phyloP scores from a whole-genome alignment of 371 early-diverging fungal species.

The Mortierella sp. region DNA sequence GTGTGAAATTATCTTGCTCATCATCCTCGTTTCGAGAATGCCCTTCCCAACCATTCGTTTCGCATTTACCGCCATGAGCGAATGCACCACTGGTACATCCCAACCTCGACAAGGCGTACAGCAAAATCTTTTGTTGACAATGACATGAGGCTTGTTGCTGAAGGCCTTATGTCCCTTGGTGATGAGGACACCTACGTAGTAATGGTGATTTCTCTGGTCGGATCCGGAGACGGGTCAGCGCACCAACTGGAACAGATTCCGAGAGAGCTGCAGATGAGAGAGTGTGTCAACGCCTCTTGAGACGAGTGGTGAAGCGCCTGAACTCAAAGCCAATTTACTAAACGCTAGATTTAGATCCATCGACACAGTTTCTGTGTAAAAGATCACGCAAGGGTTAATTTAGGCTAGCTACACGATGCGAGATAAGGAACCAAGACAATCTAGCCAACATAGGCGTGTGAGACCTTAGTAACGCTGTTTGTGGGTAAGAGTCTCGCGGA shows the following conservation, averaged over 20 bases:
- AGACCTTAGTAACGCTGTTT: neutral
- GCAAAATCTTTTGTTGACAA: no score
- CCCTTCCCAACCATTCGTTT: no score
- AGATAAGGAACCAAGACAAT: neutral
- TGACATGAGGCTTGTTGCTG: no score
- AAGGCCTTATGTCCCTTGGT: no score
- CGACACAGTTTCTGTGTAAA: neutral
- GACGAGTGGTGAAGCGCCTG: neutral
- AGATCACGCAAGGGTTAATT: neutral
- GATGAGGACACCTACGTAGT: no score
- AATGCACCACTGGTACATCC: no score
- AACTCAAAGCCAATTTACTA: neutral
- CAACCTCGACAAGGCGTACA: no score
- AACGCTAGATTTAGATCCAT: slow-evolving; percentile 1
- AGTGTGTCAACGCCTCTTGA: neutral
- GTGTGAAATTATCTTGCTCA: no score
- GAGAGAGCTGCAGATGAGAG: neutral
- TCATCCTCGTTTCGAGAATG: no score
- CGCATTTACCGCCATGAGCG: no score
- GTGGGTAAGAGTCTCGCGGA: no score
- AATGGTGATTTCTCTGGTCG: neutral
- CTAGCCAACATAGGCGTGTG: slow-evolving; percentile 1
- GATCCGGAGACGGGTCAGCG: neutral
- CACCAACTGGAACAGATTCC: neutral
- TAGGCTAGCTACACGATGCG: neutral